Percentiles rank a stretch among this genome's conserved stretches.
These are phyloP conservation scores for Aspergillus nomiae DNA, from an alignment of 2,329 filamentous ascomycete genomes.

Conservation along the genomic window DNA sequence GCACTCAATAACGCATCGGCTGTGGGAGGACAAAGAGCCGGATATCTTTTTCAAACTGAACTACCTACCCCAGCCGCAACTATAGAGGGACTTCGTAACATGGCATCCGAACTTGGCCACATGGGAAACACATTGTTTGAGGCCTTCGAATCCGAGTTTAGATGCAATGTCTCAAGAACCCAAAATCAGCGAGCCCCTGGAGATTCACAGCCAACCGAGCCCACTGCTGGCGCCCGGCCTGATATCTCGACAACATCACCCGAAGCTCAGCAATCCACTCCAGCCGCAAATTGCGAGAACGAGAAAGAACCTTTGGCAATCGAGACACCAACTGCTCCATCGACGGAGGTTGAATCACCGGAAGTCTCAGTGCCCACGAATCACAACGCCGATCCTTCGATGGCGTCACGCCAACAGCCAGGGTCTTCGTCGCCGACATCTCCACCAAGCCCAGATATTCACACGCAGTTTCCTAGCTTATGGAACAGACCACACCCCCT, in stretches of 20 bases:
- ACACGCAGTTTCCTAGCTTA: neutral
- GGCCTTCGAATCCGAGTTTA: constrained; percentile 39
- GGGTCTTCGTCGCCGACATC: neutral
- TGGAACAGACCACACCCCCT: neutral
- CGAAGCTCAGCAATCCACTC: neutral
- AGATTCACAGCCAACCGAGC: neutral
- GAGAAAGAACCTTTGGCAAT: neutral
- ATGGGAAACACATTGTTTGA: constrained; percentile 41
- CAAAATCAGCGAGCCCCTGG: constrained; percentile 11
- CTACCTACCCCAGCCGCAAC: constrained; percentile 39
- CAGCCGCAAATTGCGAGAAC: neutral
- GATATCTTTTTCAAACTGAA: constrained; percentile 39
- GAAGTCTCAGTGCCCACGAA: neutral
- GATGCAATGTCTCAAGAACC: constrained; percentile 18
- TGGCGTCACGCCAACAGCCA: neutral
- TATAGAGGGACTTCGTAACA: constrained; percentile 39
- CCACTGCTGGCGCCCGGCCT: neutral
- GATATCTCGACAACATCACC: neutral
- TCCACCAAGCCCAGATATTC: neutral
- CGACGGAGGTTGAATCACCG: neutral
- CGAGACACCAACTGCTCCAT: neutral
- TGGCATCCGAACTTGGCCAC: constrained; percentile 45
- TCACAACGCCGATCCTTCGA: neutral
- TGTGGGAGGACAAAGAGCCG: constrained; percentile 37
- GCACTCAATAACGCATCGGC: constrained; percentile 41